Base-by-base conservation (phyloP, 2,329 filamentous ascomycete species). In the Fusarium sp. region DNA sequence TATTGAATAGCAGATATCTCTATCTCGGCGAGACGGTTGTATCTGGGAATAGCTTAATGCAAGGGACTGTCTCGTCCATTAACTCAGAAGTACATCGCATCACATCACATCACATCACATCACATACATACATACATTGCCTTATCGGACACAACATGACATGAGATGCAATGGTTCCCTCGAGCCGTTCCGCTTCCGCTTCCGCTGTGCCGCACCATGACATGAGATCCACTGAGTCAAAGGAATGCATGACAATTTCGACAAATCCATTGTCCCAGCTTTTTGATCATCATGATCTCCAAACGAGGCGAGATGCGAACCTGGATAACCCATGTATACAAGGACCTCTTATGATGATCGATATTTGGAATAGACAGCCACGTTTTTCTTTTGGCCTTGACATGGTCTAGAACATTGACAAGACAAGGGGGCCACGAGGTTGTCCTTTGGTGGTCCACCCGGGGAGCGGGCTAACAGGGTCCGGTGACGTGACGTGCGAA, bases 351-450 rank as follows among this genome's bases (percentile, higher is more conserved):
- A 50, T 24, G 39, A n/a, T 26, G 51, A 45, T 61, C 34, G 18
- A 66, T 54, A 56, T 69, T 63, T 57, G 57, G 44, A 69, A 69
- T 51, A 28, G 13, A 52, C 24, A 51, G 38, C 34, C 58, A 66
- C 48, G 30, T 34, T 36, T 34, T 42, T 34, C 30, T 34, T 42
- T 18, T 36, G 20, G 12, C 34, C 24, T 65, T 65, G 32, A 63
- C 38, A 32, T 26, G 57, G 70, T 55, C 66, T 71, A 62, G 65
- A 68, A 67, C 65, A 48, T 45, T 54, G 50, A 63, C 51, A 45
- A 45, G 26, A 39, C 71, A 66, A 58, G 71, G 71, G 71, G 62
- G 71, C 71, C 71, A 74, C 70, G 58, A 71, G 70, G 56, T 52
- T n/a, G 11, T 48, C 17, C n/a, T 44, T 52, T 48, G n/a, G 51